A percentile compares a stretch with the other conserved stretches of the same genome.
Conservation (phyloP, 2,329 filamentous ascomycete genomes). For the Nigrograna mackinnonii region DNA sequence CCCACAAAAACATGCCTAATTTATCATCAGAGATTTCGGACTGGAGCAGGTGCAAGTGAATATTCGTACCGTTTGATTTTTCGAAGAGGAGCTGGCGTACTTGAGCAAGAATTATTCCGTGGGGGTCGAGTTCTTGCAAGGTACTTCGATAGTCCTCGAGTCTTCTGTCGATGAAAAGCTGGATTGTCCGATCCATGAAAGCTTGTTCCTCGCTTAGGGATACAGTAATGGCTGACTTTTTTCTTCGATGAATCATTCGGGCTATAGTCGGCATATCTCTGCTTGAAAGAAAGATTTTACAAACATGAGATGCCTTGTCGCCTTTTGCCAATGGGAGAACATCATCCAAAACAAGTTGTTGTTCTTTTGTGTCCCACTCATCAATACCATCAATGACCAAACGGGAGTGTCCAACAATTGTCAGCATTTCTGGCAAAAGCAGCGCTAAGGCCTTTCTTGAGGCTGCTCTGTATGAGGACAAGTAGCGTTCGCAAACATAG, state of each 20-base stretch:
- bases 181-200: too few species aligned
- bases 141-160: too few species aligned
- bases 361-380: slow-evolving; percentile 21
- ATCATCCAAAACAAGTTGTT: slow-evolving; percentile 16
- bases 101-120: slow-evolving; percentile 8
- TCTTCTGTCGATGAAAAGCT: too few species aligned
- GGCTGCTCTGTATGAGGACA: slow-evolving; percentile 9
- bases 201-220: slow-evolving; percentile 9
- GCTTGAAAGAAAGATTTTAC: slow-evolving; percentile 10
- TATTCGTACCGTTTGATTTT: not conserved
- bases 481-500: slow-evolving; percentile 25
- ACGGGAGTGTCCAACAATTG: too few species aligned
- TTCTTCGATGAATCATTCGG: slow-evolving; percentile 6
- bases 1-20: slow-evolving; percentile 18
- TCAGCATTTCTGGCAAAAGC: too few species aligned
- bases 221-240: slow-evolving; percentile 4
- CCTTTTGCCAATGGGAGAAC: slow-evolving; percentile 1
- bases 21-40: too few species aligned
- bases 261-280: slow-evolving; percentile 1
- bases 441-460: slow-evolving; percentile 8
- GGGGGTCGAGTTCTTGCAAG: too few species aligned
- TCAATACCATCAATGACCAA: slow-evolving; percentile 33
- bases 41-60: too few species aligned
- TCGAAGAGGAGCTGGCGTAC: slow-evolving; percentile 6
- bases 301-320: slow-evolving; percentile 8